Percentiles rank a stretch among this genome's conserved stretches.
Conservation (phyloP, 495 filamentous ascomycete genomes). For the Podospora pseudocomata region DNA sequence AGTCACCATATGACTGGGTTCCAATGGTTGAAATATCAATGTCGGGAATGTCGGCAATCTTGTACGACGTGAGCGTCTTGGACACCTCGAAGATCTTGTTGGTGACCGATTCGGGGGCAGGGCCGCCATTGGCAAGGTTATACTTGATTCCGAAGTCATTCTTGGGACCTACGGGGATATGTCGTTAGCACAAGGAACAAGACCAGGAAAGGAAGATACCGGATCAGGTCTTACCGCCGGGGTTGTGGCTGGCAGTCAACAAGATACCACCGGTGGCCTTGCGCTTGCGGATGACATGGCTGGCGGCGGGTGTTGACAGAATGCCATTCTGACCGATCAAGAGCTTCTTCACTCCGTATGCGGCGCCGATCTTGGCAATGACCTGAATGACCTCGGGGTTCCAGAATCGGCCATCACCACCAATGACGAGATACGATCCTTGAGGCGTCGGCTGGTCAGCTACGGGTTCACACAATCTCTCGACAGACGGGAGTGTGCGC, state of each 20-base stretch:
- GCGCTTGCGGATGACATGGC: constrained; percentile 88
- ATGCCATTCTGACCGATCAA: constrained; percentile 94
- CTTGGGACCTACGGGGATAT: constrained; percentile 62
- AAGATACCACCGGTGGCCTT: constrained; percentile 95
- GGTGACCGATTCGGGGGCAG: constrained; percentile 90
- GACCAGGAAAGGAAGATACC: not conserved
- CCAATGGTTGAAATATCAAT: constrained; percentile 82
- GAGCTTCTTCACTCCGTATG: constrained; percentile 98
- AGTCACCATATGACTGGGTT: constrained; percentile 70
- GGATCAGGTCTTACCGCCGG: constrained; percentile 64
- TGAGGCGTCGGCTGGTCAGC: not conserved
- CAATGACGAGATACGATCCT: constrained; percentile 89
- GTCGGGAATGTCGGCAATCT: constrained; percentile 80
- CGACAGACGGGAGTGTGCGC: not conserved
- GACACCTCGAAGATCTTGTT: constrained; percentile 95
- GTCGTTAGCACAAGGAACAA: not conserved
- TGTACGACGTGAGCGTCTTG: constrained; percentile 86
- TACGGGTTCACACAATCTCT: not conserved
- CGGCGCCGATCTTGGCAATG: constrained; percentile 94
- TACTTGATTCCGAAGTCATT: constrained; percentile 99
- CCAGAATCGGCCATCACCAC: constrained; percentile 95
- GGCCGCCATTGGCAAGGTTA: constrained; percentile 92
- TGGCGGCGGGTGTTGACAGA: constrained; percentile 91
- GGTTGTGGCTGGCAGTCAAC: constrained; percentile 96
- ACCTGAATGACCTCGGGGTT: constrained; percentile 94